Evolutionary conservation across 2,329 filamentous ascomycete species (phyloP).

Genomic region (Pyrenophora teres): DNA sequence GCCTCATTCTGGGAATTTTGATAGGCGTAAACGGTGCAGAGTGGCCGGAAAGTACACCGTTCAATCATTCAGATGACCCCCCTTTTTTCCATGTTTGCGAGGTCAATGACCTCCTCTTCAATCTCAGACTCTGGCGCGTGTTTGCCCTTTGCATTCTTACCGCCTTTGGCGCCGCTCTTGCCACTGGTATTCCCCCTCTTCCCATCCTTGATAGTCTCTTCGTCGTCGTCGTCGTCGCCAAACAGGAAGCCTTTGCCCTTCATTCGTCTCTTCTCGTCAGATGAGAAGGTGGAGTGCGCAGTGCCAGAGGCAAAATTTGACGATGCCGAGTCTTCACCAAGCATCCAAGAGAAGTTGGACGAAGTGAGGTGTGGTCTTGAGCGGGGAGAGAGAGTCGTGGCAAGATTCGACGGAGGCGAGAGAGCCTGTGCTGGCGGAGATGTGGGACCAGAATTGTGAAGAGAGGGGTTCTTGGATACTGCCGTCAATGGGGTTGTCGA

Average conservation of each 20-base stretch:
- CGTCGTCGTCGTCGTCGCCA: conserved; percentile 49
- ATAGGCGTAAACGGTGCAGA: not conserved
- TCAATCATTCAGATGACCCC: conserved; percentile 32
- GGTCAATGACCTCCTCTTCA: conserved; percentile 46
- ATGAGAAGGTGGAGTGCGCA: conserved; percentile 41
- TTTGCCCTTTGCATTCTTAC: conserved; percentile 28
- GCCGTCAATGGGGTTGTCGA: conserved; percentile 6
- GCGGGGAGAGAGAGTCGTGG: conserved; percentile 45
- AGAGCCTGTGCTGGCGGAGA: conserved; percentile 20
- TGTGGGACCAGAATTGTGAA: conserved; percentile 18
- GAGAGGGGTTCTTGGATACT: conserved; percentile 7
- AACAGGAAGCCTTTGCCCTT: conserved; percentile 49
- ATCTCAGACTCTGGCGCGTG: conserved; percentile 32
- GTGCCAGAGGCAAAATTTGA: conserved; percentile 43
- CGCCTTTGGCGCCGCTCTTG: conserved; percentile 21
- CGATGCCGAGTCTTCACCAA: conserved; percentile 50
- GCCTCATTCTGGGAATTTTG: not conserved
- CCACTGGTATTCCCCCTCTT: conserved; percentile 30
- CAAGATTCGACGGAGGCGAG: conserved; percentile 16
- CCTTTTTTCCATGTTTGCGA: conserved; percentile 42
- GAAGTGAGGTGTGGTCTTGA: conserved; percentile 70
- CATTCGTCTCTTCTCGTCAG: conserved; percentile 44
- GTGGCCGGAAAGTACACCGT: not conserved
- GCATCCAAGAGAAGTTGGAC: conserved; percentile 80
- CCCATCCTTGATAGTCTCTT: conserved; percentile 18